Evolutionary conservation across 2,329 filamentous ascomycete species (phyloP), one percentile per base, ranked within the genome.

Genomic region (Ceratocystis papillata): DNA sequence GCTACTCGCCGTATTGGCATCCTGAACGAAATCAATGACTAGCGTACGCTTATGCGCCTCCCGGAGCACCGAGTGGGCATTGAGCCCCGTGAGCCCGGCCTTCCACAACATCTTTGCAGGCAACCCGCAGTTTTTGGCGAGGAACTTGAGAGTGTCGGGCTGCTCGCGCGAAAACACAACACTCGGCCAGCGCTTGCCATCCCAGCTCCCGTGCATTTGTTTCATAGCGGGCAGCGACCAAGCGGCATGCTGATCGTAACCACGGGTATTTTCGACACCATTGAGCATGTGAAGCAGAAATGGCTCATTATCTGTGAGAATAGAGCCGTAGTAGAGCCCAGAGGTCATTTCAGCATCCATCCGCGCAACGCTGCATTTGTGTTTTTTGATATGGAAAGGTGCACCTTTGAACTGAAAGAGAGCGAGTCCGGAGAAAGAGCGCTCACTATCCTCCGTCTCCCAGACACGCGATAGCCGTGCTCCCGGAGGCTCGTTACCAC

Each of bases 161-260:
- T 46, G 60, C 41, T 62, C 33, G 33, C 60, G 60, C n/a, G 60
- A 41, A 45, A 62, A 62, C 10, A 62, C 22, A 10, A 62, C 37
- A 17, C 45, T 41, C 12, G 60, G 60, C 33, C 60, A 62, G 22
- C 37, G 25, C 17, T 30, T 46, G 30, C 33, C 17, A 17, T 41
- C 37, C 60, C 37, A 45, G 60, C 17, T 30, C 3, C 44, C 37
- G 7, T 62, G 60, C 6, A 62, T 41, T 17, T 45, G 37, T 8
- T 28, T 45, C 22, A 62, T 62, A 45, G 60, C 60, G 17, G 37
- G 33, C 37, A 45, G 20, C n/a, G 30, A n/a, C 60, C 60, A 62
- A 41, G 44, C 45, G 17, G 20, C 44, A 28, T 45, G 17, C 37
- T 62, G 37, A 22, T 45, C 37, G 17, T 62, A 62, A 17, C 15